Evolutionary conservation across 495 filamentous ascomycete species (phyloP), one percentile per base, ranked within the genome.

Genomic region (Annulohypoxylon bovei): DNA sequence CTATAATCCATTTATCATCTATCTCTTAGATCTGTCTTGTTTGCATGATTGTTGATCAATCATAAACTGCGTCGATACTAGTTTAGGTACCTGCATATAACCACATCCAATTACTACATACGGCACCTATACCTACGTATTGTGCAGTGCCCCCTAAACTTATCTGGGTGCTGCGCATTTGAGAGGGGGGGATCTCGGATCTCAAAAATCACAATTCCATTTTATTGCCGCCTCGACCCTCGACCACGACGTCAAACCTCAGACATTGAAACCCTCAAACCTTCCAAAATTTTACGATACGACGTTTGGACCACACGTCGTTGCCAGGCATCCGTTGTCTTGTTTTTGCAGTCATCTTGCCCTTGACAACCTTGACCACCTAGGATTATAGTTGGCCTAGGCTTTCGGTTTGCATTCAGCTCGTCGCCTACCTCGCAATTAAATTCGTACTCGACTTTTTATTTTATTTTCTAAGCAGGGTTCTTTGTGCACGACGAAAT

Each of bases 21-120:
- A 30, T 55, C 27, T 27, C 54, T 25, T 53, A 14, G 37, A 30
- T 57, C n/a, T 64, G 12, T 35, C 23, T 55, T 55, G 37, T 35
- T 52, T 50, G 55, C 65, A 62, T 66, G 72, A 65, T 73, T 73
- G 72, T 76, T 72, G 68, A 71, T 76, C 70, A 69, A 71, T 76
- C 67, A 35, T 47, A 33, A 18, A 52, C 22, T 33, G 35, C 58
- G 22, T 69, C 49, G 54, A 42, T 55, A 63, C 18, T 12, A 3
- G 55, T n/a, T 62, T 37, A 49, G 50, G 57, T 53, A 23, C 65
- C 37, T 42, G 32, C 46, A 50, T 54, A 33, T 54, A 22, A 5
- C 16, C 9, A 46, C 40, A 42, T 42, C n/a, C 11, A 12, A 42
- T 42, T n/a, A n/a, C n/a, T n/a, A n/a, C n/a, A n/a, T n/a, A n/a